Conservation (phyloP, 495 filamentous ascomycete species). For the Ascobolus immersus region DNA sequence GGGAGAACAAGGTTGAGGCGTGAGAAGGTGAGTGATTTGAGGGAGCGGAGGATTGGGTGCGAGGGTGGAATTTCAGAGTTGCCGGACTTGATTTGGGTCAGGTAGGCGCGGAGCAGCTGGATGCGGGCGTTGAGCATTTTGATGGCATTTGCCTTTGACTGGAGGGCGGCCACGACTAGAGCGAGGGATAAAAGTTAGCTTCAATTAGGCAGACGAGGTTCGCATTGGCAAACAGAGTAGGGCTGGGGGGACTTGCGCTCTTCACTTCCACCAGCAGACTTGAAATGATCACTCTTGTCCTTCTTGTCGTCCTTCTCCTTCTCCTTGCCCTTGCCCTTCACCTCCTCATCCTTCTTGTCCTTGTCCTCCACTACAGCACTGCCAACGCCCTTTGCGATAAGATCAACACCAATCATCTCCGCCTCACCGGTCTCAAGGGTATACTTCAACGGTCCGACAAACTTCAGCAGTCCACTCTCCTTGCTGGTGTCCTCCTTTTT, state of each 20-base stretch:
- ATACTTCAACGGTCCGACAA: slow-evolving; percentile 64
- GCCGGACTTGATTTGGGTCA: slow-evolving; percentile 19
- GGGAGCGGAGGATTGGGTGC: slow-evolving; percentile 36
- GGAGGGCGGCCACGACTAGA: slow-evolving; percentile 41
- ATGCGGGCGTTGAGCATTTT: slow-evolving; percentile 74
- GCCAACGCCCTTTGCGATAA: slow-evolving; percentile 45
- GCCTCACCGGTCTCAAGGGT: slow-evolving; percentile 79
- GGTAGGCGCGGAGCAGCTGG: slow-evolving; percentile 53
- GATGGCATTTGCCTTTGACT: slow-evolving; percentile 71
- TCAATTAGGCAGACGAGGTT: background rate
- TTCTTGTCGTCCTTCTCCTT: slow-evolving; percentile 19
- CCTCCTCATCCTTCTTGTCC: slow-evolving; percentile 15
- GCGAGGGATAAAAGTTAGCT: background rate
- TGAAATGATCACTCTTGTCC: slow-evolving; percentile 1
- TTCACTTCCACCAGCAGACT: slow-evolving; percentile 11
- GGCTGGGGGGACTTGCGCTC: slow-evolving; percentile 21
- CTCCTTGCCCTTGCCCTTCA: slow-evolving; percentile 15
- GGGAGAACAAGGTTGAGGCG: slow-evolving; percentile 35
- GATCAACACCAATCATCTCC: slow-evolving; percentile 92
- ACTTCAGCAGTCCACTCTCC: slow-evolving; percentile 32
- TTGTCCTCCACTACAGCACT: slow-evolving; percentile 13
- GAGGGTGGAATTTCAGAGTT: slow-evolving; percentile 31
- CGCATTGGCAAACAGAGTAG: background rate
- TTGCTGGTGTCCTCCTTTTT: slow-evolving; percentile 52
- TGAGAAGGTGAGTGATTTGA: slow-evolving; percentile 33